Evolutionary conservation across 495 filamentous ascomycete species (phyloP).

Genomic region (Penicillium dipodomyicola): DNA sequence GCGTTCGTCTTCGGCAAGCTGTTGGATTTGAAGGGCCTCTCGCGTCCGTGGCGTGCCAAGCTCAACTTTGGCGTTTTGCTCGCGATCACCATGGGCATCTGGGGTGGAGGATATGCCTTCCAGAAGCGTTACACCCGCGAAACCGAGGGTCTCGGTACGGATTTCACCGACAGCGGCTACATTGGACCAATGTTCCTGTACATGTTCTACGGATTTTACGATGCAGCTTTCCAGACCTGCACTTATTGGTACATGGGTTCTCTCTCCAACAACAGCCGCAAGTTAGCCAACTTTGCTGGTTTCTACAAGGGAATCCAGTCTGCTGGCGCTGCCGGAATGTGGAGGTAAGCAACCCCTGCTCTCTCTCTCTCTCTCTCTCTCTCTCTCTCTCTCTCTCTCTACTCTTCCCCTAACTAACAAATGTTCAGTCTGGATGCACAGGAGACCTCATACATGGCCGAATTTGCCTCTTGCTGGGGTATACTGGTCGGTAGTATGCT

Average conservation of each 20-base stretch:
- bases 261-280: conserved; percentile 85
- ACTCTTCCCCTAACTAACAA: conserved; percentile 3
- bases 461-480: conserved; percentile 68
- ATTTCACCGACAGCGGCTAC: conserved; percentile 67
- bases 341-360: conserved; percentile 49
- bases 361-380: not conserved
- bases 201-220: conserved; percentile 91
- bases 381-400: not conserved
- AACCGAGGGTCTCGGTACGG: conserved; percentile 45
- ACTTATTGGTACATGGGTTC: conserved; percentile 96
- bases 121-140: conserved; percentile 63
- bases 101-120: conserved; percentile 85
- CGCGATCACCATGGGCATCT: conserved; percentile 74
- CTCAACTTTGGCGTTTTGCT: conserved; percentile 63
- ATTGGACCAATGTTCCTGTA: conserved; percentile 86
- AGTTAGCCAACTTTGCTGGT: conserved; percentile 87
- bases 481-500: conserved; percentile 69
- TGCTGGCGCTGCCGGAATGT: conserved; percentile 85
- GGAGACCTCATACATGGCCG: conserved; percentile 59
- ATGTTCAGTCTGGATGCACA: conserved; percentile 56
- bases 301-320: conserved; percentile 98
- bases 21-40: conserved; percentile 62
- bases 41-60: conserved; percentile 75
- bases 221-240: conserved; percentile 80
- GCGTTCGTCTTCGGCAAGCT: conserved; percentile 74